Conservation (phyloP, 371 early-diverging fungal genomes). For the Saksenaea oblongispora region DNA sequence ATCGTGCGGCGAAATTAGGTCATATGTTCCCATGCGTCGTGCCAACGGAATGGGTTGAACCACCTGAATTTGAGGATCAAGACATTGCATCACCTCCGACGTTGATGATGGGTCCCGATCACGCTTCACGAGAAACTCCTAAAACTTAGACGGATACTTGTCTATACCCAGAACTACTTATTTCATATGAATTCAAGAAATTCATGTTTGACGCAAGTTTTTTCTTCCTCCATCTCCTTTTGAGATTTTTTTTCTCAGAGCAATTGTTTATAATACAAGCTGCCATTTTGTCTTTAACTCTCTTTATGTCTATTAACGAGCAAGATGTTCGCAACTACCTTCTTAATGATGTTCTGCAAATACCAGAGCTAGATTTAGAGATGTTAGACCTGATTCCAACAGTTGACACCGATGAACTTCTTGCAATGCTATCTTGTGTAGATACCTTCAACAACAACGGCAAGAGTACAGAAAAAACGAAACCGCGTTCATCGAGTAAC, state of each 20-base stretch:
- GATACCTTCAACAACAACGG: not conserved
- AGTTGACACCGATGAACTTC: not conserved
- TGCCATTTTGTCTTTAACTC: not conserved
- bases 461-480: not conserved
- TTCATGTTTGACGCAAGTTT: not conserved
- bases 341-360: not conserved
- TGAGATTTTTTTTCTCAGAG: not conserved
- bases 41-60: conserved; percentile 68
- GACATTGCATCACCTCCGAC: not conserved
- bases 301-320: not conserved
- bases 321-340: not conserved
- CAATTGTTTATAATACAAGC: not conserved
- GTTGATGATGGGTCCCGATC: not conserved
- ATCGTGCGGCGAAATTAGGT: conserved; percentile 67
- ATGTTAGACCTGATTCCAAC: not conserved
- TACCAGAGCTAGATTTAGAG: not conserved
- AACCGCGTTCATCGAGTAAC: not conserved
- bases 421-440: not conserved
- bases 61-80: conserved; percentile 48
- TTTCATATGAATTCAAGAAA: not conserved
- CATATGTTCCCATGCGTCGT: conserved; percentile 71
- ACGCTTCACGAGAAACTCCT: not conserved
- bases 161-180: not conserved
- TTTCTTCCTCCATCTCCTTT: not conserved
- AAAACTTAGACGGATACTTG: not conserved